phyloP scores from a whole-genome alignment of 192 early-diverging fungal species.

The Funneliformis mosseae region DNA sequence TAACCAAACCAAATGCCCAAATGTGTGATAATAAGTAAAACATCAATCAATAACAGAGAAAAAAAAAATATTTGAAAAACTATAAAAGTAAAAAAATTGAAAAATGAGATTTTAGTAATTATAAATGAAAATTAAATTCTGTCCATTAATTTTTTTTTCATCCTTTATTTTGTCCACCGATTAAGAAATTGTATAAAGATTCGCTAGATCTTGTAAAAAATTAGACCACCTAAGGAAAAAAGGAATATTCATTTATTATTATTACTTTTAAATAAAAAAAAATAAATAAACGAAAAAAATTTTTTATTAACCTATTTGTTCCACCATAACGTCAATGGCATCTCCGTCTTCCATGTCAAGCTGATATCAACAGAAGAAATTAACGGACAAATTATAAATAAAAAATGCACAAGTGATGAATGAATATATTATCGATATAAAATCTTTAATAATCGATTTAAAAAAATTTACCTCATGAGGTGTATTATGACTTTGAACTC shows the following conservation, averaged over 20 bases:
- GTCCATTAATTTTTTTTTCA: too few species aligned
- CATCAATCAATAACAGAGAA: background rate
- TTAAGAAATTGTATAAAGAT: background rate
- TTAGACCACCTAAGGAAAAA: background rate
- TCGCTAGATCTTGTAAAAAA: background rate
- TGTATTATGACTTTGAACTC: conserved; percentile 78
- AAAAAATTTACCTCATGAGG: conserved; percentile 78
- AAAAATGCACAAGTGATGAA: background rate
- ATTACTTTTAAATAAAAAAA: background rate
- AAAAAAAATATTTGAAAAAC: background rate
- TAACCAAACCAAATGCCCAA: background rate
- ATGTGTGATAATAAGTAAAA: background rate
- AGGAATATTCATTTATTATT: background rate
- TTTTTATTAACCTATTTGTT: conserved; percentile 74
- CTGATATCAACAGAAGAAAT: conserved; percentile 44
- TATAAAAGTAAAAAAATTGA: background rate
- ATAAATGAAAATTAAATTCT: too few species aligned
- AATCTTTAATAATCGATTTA: too few species aligned
- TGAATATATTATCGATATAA: too few species aligned
- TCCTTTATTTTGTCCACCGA: too few species aligned
- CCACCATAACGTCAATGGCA: conserved; percentile 91
- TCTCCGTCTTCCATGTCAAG: conserved; percentile 96
- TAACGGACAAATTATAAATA: background rate
- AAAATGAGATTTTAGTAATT: too few species aligned
- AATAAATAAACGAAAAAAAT: background rate